These are phyloP conservation scores for Cercospora canescens DNA, from an alignment of 2,329 filamentous ascomycete species.

Conservation along the genomic window DNA sequence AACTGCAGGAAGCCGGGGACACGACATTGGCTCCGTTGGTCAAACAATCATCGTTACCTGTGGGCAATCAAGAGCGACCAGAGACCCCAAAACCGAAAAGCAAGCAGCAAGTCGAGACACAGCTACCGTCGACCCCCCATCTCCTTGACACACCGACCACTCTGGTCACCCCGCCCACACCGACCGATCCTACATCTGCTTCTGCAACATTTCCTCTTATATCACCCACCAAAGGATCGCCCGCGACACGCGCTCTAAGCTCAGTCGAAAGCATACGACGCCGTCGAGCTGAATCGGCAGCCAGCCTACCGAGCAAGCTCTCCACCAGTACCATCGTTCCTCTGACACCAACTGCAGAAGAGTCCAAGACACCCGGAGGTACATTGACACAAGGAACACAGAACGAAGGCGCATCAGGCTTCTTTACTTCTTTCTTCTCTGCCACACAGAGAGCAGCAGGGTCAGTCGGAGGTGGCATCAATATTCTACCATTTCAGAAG, in stretches of 20 bases:
- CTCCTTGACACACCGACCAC: conserved; percentile 52
- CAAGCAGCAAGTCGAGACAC: conserved; percentile 37
- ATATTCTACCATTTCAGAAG: conserved; percentile 54
- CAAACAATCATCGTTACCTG: not conserved
- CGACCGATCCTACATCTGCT: conserved; percentile 45
- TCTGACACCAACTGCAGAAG: conserved; percentile 75
- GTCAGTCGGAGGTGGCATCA: conserved; percentile 71
- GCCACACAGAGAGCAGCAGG: conserved; percentile 90
- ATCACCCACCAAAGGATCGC: conserved; percentile 47
- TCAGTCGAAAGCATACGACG: conserved; percentile 36
- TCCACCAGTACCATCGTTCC: conserved; percentile 73
- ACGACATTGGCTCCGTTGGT: not conserved
- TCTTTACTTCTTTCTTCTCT: conserved; percentile 92
- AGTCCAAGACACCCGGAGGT: conserved; percentile 59
- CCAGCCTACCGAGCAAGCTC: conserved; percentile 72
- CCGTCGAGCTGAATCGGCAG: conserved; percentile 33
- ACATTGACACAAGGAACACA: conserved; percentile 47
- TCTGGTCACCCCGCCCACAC: conserved; percentile 64
- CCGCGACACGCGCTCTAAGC: conserved; percentile 23
- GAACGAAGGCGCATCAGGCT: conserved; percentile 56
- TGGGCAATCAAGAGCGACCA: conserved; percentile 21
- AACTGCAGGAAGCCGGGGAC: conserved; percentile 31
- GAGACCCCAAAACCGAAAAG: conserved; percentile 25
- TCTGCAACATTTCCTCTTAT: conserved; percentile 23
- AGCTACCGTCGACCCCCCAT: conserved; percentile 40